A percentile compares a stretch with the other conserved stretches of the same genome.
Conservation (phyloP, 805 yeast genomes). For the Kluyveromyces aestuarii region DNA sequence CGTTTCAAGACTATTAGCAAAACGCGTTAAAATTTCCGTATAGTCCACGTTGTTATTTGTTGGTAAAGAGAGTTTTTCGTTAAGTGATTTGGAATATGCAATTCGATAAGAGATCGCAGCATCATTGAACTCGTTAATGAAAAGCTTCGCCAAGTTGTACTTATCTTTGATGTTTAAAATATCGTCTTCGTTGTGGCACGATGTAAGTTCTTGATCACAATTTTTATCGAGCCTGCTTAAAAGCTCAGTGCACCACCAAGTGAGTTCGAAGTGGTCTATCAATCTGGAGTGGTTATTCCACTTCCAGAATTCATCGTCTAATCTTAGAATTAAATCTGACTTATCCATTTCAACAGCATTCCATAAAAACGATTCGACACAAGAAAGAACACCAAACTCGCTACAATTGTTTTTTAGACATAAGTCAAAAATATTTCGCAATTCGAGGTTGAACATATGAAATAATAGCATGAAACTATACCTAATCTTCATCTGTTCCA, state of each 20-base stretch:
- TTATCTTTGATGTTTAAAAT: slow-evolving; percentile 1
- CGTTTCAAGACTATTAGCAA: slow-evolving; percentile 2
- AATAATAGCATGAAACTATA: slow-evolving; percentile 5
- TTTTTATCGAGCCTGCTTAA: background rate
- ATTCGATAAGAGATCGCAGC: background rate
- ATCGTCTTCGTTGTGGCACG: background rate
- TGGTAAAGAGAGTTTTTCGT: background rate
- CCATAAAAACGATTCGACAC: slow-evolving; percentile 7
- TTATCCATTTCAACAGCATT: slow-evolving; percentile 5
- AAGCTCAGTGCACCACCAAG: background rate
- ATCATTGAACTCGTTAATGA: slow-evolving; percentile 6
- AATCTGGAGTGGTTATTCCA: background rate
- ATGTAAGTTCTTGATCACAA: background rate
- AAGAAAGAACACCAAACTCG: background rate
- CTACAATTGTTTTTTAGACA: background rate
- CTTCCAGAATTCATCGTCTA: slow-evolving; percentile 3
- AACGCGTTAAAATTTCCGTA: background rate
- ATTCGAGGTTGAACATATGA: slow-evolving; percentile 4
- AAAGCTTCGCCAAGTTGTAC: slow-evolving; percentile 6
- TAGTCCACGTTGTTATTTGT: background rate
- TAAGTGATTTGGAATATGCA: background rate
- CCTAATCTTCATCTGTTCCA: slow-evolving; percentile 2
- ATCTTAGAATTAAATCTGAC: slow-evolving; percentile 5
- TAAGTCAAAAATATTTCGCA: slow-evolving; percentile 5
- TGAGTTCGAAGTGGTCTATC: background rate